Base-by-base conservation (phyloP, 1,139 yeast genomes). In the Hyphopichia pseudoburtonii region DNA sequence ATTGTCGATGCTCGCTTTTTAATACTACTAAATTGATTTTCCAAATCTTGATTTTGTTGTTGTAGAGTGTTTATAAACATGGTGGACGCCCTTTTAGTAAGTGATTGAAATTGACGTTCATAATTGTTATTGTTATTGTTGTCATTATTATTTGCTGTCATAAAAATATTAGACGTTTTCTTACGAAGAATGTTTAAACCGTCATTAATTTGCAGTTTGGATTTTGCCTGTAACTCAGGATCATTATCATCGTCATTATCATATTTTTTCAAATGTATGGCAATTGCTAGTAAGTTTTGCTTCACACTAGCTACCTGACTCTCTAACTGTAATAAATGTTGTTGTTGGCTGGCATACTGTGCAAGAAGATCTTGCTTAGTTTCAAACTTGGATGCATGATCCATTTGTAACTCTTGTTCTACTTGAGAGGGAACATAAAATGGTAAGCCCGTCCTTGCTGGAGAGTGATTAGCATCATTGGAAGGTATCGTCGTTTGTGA, bases 241-340 rank as follows among this genome's bases (percentile, higher is more conserved):
- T n/a, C n/a, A n/a, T n/a, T n/a, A n/a, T n/a, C n/a, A n/a, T 21
- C 23, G 6, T 35, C 36, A 15, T 28, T 27, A 9, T 31, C 41
- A 21, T 10, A 41, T 33, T 17, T 32, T 28, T 35, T 44, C 45
- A 44, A 50, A 30, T 52, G 47, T 6, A 51, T 38, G 17, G 62
- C 50, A 16, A 65, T 40, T 40, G 63, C 68, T 26, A 58, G 39
- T 39, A 66, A 44, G 47, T 63, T 67, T 29, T 54, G 52, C 42
- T 57, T 56, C 28, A 56, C 48, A 4, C 45, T 32, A 22, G 56
- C 57, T 15, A 53, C 50, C 17, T 53, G 45, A 27, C 46, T 49
- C 41, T 64, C 60, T 37, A 57, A 50, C 12, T 54, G 54, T 10
- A 47, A 41, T 24, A 65, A 45, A 37, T 56, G 51, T 17, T 48